These are phyloP conservation scores for Geotrichum citri-aurantii DNA, from an alignment of 1,139 yeast species.

Conservation along the genomic window DNA sequence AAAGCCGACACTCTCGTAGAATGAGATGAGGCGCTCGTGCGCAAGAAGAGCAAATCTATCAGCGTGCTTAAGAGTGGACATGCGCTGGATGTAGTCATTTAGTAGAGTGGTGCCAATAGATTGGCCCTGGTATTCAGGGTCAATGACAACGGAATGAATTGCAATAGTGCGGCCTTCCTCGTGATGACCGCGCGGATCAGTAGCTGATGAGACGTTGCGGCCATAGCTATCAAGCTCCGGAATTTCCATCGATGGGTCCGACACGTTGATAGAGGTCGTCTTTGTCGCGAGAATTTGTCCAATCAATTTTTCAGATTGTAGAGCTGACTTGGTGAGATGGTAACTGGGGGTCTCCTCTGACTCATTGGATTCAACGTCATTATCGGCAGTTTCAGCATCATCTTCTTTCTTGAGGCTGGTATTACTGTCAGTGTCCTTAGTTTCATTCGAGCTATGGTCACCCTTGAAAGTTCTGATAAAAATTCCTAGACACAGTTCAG, in stretches of 20 bases:
- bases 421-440: constrained; percentile 13
- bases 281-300: constrained; percentile 87
- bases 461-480: constrained; percentile 60
- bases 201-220: constrained; percentile 26
- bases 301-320: constrained; percentile 57
- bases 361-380: constrained; percentile 24
- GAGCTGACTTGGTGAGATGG: constrained; percentile 36
- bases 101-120: constrained; percentile 76
- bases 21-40: constrained; percentile 61
- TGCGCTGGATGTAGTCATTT: constrained; percentile 85
- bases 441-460: not conserved
- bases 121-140: constrained; percentile 73
- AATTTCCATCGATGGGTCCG: constrained; percentile 61
- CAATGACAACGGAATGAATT: constrained; percentile 74
- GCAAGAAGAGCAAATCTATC: constrained; percentile 70
- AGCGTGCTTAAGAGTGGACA: constrained; percentile 76
- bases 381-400: constrained; percentile 25
- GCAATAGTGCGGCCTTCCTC: constrained; percentile 74
- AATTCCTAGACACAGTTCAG: constrained; percentile 85
- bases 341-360: constrained; percentile 34
- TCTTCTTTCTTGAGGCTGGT: constrained; percentile 19
- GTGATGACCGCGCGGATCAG: constrained; percentile 55
- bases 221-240: constrained; percentile 40
- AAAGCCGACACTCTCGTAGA: constrained; percentile 79
- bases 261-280: constrained; percentile 48